phyloP scores from a whole-genome alignment of 2,329 filamentous ascomycete species.

The Cordyceps tenuipes region DNA sequence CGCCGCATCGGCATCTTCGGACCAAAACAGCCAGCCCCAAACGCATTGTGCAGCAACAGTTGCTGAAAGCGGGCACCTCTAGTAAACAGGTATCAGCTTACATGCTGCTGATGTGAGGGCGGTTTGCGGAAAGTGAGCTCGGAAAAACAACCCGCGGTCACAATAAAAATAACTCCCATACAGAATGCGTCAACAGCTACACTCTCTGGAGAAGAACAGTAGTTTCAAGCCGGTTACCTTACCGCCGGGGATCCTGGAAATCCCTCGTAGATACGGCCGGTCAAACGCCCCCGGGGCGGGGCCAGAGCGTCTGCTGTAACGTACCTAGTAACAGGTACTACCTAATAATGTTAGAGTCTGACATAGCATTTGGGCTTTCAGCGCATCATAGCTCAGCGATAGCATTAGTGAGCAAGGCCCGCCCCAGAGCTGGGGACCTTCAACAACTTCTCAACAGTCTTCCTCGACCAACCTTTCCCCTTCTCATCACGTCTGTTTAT shows the following conservation, averaged over 20 bases:
- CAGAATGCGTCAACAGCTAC: background rate
- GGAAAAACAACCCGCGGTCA: background rate
- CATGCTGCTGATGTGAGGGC: slow-evolving; percentile 5
- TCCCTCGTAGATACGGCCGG: slow-evolving; percentile 13
- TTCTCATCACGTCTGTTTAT: background rate
- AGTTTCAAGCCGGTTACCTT: background rate
- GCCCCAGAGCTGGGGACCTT: background rate
- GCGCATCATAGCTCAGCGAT: slow-evolving; percentile 13
- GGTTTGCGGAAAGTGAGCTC: background rate
- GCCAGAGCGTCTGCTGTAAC: slow-evolving; percentile 7
- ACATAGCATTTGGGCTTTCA: slow-evolving; percentile 11
- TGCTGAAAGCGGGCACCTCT: background rate
- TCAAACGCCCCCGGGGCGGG: slow-evolving; percentile 2
- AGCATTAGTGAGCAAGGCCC: slow-evolving; percentile 11
- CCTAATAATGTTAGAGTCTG: background rate
- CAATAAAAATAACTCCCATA: background rate
- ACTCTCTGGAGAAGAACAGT: background rate
- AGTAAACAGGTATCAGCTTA: background rate
- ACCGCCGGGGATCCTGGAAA: slow-evolving; percentile 8
- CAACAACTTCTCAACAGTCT: slow-evolving; percentile 5
- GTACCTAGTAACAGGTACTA: background rate
- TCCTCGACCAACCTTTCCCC: background rate
- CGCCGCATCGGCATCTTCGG: slow-evolving; percentile 11
- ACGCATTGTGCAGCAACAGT: background rate
- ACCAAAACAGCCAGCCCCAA: background rate